Evolutionary conservation across 78 protist species (phyloP).

Genomic region (Neovahlkampfia damariscottae): DNA sequence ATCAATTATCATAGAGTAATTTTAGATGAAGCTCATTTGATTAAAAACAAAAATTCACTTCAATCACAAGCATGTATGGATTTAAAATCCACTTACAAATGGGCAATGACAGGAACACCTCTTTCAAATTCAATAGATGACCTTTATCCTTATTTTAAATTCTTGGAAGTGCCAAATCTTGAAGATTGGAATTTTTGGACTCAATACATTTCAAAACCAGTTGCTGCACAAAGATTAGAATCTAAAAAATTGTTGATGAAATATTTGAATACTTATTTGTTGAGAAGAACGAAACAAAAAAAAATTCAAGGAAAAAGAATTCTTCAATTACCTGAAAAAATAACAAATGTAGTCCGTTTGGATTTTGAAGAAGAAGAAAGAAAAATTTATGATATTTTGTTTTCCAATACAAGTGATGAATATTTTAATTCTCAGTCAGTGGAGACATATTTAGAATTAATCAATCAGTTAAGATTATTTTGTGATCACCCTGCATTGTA

Average conservation of each 20-base stretch:
- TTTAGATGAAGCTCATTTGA: conserved; percentile 13
- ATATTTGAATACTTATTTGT: background rate
- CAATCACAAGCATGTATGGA: conserved; percentile 15
- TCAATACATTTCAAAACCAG: background rate
- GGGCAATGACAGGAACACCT: conserved; percentile 80
- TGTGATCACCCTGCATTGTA: conserved; percentile 38
- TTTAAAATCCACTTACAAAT: conserved; percentile 33
- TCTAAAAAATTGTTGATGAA: background rate
- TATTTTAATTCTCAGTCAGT: conserved; percentile 27
- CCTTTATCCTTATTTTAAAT: conserved; percentile 37
- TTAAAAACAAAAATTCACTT: background rate
- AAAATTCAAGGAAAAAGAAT: background rate
- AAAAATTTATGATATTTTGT: conserved; percentile 36
- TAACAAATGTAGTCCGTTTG: background rate
- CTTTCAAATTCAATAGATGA: conserved; percentile 63
- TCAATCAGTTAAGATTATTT: conserved; percentile 29
- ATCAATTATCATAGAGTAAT: background rate
- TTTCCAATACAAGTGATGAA: conserved; percentile 1
- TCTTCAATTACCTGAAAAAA: background rate
- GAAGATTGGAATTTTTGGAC: background rate
- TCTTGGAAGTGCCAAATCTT: conserved; percentile 18
- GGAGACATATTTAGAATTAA: conserved; percentile 41
- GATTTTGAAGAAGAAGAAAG: conserved; percentile 6
- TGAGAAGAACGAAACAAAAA: conserved; percentile 13
- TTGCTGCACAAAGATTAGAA: background rate